Percentiles rank a stretch among this genome's conserved stretches.
phyloP scores from a whole-genome alignment of 2,329 filamentous ascomycete species.

The Hortaea werneckii region DNA sequence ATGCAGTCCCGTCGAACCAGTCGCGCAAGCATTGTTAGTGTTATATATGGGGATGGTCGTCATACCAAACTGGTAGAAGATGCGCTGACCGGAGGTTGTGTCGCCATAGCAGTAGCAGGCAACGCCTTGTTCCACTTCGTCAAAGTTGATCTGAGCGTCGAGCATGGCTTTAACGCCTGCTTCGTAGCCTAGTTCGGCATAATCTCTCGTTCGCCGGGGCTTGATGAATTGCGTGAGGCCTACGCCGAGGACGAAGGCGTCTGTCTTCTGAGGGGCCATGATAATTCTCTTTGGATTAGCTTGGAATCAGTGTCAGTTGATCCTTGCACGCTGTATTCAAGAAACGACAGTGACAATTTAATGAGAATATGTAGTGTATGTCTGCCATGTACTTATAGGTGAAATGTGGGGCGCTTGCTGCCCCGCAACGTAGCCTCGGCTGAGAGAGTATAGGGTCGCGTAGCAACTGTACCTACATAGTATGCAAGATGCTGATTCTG shows the following conservation, averaged over 20 bases:
- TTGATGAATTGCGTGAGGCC: constrained; percentile 99
- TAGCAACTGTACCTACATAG: too few species aligned
- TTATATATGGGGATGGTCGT: constrained; percentile 94
- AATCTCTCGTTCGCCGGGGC: constrained; percentile 84
- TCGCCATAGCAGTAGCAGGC: constrained; percentile 98
- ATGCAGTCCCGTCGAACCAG: constrained; percentile 76
- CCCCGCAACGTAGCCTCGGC: neutral
- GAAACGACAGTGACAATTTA: too few species aligned
- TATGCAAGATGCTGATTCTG: too few species aligned
- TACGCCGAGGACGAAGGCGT: constrained; percentile 78
- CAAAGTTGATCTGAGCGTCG: constrained; percentile 85
- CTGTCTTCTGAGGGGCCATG: constrained; percentile 1
- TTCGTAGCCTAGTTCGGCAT: constrained; percentile 88
- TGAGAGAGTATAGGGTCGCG: neutral
- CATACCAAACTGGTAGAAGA: constrained; percentile 98
- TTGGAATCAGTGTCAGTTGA: too few species aligned
- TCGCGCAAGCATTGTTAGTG: constrained; percentile 97
- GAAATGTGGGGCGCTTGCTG: neutral
- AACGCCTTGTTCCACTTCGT: constrained; percentile 86
- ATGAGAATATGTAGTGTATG: too few species aligned
- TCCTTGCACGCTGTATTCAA: too few species aligned
- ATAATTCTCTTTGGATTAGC: neutral
- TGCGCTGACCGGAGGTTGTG: constrained; percentile 85
- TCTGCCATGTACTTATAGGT: neutral
- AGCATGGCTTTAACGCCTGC: constrained; percentile 79